These are phyloP conservation scores for Copromyces sp. DNA, from an alignment of 495 filamentous ascomycete genomes.

Conservation along the genomic window DNA sequence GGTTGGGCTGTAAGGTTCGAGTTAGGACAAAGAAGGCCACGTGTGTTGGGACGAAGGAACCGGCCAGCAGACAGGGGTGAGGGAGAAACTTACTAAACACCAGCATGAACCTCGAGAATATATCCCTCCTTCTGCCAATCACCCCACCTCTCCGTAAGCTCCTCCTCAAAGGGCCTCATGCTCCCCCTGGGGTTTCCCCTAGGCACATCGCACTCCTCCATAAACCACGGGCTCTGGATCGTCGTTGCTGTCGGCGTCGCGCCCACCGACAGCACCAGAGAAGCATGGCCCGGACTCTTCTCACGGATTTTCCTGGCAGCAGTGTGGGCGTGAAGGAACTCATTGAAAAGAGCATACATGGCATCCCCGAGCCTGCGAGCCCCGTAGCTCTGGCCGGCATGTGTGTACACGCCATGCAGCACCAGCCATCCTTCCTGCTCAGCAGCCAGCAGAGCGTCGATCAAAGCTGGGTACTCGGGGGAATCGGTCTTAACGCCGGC, in stretches of 20 bases:
- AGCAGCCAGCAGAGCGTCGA: slow-evolving; percentile 38
- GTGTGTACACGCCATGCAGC: slow-evolving; percentile 65
- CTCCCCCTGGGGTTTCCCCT: neutral
- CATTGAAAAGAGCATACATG: slow-evolving; percentile 45
- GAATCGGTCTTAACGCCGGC: slow-evolving; percentile 55
- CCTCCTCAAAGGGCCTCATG: neutral
- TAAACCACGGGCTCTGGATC: slow-evolving; percentile 27
- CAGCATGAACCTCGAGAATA: slow-evolving; percentile 25
- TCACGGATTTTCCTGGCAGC: slow-evolving; percentile 27
- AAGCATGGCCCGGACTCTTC: slow-evolving; percentile 9
- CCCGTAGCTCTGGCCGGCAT: slow-evolving; percentile 67
- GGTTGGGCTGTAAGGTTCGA: slow-evolving; percentile 32
- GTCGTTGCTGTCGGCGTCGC: slow-evolving; percentile 71
- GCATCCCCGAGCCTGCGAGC: slow-evolving; percentile 40
- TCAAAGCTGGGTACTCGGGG: slow-evolving; percentile 37
- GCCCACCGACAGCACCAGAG: slow-evolving; percentile 59
- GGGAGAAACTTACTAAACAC: slow-evolving; percentile 23
- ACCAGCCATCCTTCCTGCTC: slow-evolving; percentile 26
- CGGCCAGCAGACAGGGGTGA: slow-evolving; percentile 18
- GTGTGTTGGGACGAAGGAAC: slow-evolving; percentile 50
- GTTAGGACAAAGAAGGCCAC: slow-evolving; percentile 42
- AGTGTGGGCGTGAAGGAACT: slow-evolving; percentile 45
- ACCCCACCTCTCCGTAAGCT: slow-evolving; percentile 6
- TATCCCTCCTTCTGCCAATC: slow-evolving; percentile 10
- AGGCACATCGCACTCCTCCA: slow-evolving; percentile 2